Conservation (phyloP, 768 basidiomycete species). For the Hypholoma sublateritium region DNA sequence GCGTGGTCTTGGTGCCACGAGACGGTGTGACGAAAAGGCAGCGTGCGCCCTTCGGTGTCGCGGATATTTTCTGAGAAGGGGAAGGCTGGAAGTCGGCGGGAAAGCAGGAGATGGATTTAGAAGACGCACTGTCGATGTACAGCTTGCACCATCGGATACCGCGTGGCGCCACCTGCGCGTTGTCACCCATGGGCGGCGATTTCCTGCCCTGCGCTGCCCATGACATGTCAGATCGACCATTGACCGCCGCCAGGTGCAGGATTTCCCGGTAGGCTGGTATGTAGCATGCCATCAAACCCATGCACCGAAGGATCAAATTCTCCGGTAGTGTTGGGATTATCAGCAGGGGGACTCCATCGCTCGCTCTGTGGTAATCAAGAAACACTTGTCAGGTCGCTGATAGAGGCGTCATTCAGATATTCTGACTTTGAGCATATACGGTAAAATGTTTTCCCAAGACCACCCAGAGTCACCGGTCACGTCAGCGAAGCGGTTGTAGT, state of each 20-base stretch:
- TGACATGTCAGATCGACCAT: too few species aligned
- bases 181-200: too few species aligned
- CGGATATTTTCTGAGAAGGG: too few species aligned
- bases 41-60: too few species aligned
- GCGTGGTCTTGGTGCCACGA: too few species aligned
- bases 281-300: slow-evolving; percentile 10
- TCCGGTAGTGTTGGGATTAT: slow-evolving; percentile 26
- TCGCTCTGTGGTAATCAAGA: slow-evolving; percentile 4
- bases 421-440: slow-evolving; percentile 22
- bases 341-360: slow-evolving; percentile 20
- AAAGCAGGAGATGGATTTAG: too few species aligned
- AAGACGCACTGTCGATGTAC: too few species aligned
- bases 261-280: slow-evolving; percentile 21
- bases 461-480: slow-evolving; percentile 47
- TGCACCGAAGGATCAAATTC: slow-evolving; percentile 33
- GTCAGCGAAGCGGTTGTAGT: slow-evolving; percentile 4
- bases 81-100: too few species aligned
- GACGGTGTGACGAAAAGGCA: too few species aligned
- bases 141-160: too few species aligned
- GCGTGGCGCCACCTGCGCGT: too few species aligned
- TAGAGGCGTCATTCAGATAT: slow-evolving; percentile 21
- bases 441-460: slow-evolving; percentile 30
- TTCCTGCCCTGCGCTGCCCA: too few species aligned
- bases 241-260: slow-evolving; percentile 27
- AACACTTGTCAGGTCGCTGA: slow-evolving; percentile 6